These are phyloP conservation scores for Erysimum cheiranthoides DNA, from an alignment of 345 rosid genomes.

Conservation along the genomic window DNA sequence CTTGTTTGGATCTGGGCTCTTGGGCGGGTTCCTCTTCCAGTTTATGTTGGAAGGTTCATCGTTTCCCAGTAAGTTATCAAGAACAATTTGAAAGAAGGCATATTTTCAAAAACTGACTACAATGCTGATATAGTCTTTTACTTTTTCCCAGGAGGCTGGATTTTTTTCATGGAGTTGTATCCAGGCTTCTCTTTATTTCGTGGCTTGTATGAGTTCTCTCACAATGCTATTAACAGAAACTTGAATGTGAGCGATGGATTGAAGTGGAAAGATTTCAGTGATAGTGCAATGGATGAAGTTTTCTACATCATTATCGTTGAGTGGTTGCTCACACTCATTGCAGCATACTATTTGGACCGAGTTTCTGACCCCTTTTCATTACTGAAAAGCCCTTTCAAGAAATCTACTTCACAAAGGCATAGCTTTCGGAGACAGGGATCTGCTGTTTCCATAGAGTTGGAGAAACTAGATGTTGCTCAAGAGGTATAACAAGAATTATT, in stretches of 20 bases:
- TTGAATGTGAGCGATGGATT: slow-evolving; percentile 68
- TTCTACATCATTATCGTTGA: slow-evolving; percentile 68
- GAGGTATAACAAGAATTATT: slow-evolving; percentile 59
- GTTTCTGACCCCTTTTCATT: slow-evolving; percentile 51
- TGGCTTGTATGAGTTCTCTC: slow-evolving; percentile 82
- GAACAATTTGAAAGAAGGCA: slow-evolving; percentile 3
- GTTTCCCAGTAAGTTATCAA: slow-evolving; percentile 73
- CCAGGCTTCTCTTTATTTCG: slow-evolving; percentile 88
- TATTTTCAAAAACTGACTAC: slow-evolving; percentile 15
- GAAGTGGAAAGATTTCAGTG: slow-evolving; percentile 68
- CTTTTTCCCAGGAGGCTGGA: slow-evolving; percentile 62
- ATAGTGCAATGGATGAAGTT: slow-evolving; percentile 69
- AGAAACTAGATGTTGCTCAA: slow-evolving; percentile 75
- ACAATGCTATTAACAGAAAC: slow-evolving; percentile 57
- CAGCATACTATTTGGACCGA: slow-evolving; percentile 71
- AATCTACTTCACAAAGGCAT: slow-evolving; percentile 48
- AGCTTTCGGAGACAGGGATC: slow-evolving; percentile 64
- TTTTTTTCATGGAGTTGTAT: slow-evolving; percentile 71
- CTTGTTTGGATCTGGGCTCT: slow-evolving; percentile 84
- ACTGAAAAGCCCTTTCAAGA: slow-evolving; percentile 52
- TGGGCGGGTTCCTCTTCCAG: slow-evolving; percentile 78
- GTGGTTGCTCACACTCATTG: slow-evolving; percentile 67
- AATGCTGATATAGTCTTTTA: background rate
- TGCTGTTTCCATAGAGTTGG: slow-evolving; percentile 67
- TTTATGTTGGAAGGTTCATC: slow-evolving; percentile 64